Base-by-base conservation (phyloP, 106 monocot species). In the Vanilla planifolia region DNA sequence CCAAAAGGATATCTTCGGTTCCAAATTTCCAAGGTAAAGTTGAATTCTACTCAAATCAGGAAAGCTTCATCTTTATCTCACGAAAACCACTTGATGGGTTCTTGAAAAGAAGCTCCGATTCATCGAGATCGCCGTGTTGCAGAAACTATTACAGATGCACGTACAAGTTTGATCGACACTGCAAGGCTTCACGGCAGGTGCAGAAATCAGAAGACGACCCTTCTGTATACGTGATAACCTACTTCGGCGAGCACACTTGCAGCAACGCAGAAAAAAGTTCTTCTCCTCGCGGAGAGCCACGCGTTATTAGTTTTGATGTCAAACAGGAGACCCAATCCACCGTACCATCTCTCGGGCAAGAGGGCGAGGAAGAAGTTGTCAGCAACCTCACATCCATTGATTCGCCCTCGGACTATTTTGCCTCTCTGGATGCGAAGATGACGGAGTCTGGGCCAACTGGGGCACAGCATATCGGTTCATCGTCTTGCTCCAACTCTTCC, bases 211-310 rank as follows among this genome's bases (percentile, higher is more conserved):
- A 83, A 46, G 34, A 66, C 9, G 67, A 82, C 6, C 32, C 73
- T 17, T 51, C 61, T 20, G 32, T 30, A 29, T 77, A 51, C 37
- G 47, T 61, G 14, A 70, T 82, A 45, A 77, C 65, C 33, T 82
- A 82, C 57, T 48, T 73, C 3, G 77, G 82, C 9, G 60, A 74
- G 4, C 82, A 82, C 58, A 74, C 77, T 0, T 82, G 82, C 81
- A 30, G 6, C 3, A 15, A 30, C 53, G 4, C 53, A 0, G 26
- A 0, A 11, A 50, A 50, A 26, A 15, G 5, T 30, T 2, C 32
- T 4, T 0, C 53, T 28, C 30, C 53, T 4, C 17, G 11, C 53
- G 32, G 53, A 32, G 53, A 55, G 32, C 53, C 16, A 27, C 5
- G 53, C 53, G 6, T 55, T 23, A 55, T 30, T n/a, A 32, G 30